A percentile compares a stretch with the other conserved stretches of the same genome.
These are phyloP conservation scores for Heterobasidion irregulare DNA, from an alignment of 1,284 basidiomycete species.

Conservation along the genomic window DNA sequence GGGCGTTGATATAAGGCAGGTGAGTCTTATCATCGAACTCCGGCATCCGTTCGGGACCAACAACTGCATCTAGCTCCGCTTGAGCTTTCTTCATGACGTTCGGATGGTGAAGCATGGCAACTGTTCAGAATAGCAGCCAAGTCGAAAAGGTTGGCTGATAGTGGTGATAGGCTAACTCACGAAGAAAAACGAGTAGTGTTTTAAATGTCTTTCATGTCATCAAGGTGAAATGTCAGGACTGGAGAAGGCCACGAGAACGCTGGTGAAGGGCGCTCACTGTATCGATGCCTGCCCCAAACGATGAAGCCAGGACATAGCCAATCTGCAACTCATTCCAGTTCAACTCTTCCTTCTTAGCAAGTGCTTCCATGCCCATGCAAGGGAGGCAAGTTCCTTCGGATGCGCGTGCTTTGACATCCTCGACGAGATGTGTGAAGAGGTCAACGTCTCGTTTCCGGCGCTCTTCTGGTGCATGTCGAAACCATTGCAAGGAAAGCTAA, in stretches of 20 bases:
- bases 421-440: constrained; percentile 32
- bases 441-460: constrained; percentile 32
- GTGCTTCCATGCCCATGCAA: constrained; percentile 34
- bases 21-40: constrained; percentile 31
- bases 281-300: constrained; percentile 42
- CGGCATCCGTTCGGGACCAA: constrained; percentile 37
- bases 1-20: constrained; percentile 34
- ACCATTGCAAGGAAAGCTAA: constrained; percentile 32
- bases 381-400: constrained; percentile 29
- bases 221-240: background rate
- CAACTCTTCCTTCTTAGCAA: constrained; percentile 29
- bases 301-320: constrained; percentile 36
- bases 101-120: constrained; percentile 5
- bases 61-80: constrained; percentile 32
- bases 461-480: constrained; percentile 31
- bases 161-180: constrained; percentile 18
- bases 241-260: background rate
- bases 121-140: background rate
- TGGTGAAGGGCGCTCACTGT: constrained; percentile 22
- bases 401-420: constrained; percentile 38
- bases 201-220: constrained; percentile 25
- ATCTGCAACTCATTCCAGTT: constrained; percentile 37
- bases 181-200: constrained; percentile 31
- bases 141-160: background rate
- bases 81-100: constrained; percentile 32